Evolutionary conservation across 2,329 filamentous ascomycete genomes (phyloP).

Genomic region (Penicillium sp.): DNA sequence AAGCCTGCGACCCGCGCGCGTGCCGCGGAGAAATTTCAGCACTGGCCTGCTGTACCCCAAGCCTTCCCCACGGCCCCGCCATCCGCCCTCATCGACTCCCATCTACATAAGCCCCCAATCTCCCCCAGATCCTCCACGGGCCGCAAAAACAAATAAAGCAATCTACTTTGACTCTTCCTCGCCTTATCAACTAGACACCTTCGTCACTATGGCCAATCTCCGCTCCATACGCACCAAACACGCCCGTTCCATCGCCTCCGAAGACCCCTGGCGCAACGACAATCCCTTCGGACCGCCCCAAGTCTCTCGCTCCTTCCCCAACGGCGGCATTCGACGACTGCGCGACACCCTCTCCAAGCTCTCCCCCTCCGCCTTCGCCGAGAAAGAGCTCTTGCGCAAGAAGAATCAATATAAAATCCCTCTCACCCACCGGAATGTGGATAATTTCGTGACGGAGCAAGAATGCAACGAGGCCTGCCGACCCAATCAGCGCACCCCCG

Average conservation of each 20-base stretch:
- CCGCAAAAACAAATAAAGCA: too few species aligned
- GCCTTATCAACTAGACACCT: too few species aligned
- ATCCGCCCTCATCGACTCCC: slow-evolving; percentile 2
- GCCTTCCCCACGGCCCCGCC: not conserved
- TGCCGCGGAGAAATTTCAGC: slow-evolving; percentile 19
- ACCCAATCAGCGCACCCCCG: slow-evolving; percentile 57
- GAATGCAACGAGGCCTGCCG: slow-evolving; percentile 56
- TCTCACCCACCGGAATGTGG: slow-evolving; percentile 40
- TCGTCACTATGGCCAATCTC: slow-evolving; percentile 1
- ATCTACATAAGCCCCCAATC: slow-evolving; percentile 10
- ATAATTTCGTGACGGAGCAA: slow-evolving; percentile 39
- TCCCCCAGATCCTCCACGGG: not conserved
- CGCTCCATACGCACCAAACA: slow-evolving; percentile 27
- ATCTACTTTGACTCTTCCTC: too few species aligned
- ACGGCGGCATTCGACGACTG: slow-evolving; percentile 36
- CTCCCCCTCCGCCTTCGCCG: slow-evolving; percentile 36
- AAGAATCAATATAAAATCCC: slow-evolving; percentile 40
- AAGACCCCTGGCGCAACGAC: slow-evolving; percentile 35
- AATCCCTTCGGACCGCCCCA: slow-evolving; percentile 36
- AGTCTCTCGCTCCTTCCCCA: slow-evolving; percentile 29
- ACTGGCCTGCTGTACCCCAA: not conserved
- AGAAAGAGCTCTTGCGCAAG: slow-evolving; percentile 38
- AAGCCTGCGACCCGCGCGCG: slow-evolving; percentile 6
- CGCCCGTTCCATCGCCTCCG: slow-evolving; percentile 28
- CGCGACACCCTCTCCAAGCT: slow-evolving; percentile 39